Evolutionary conservation across 2,329 filamentous ascomycete genomes (phyloP).

Genomic region (Paecilomyces variotii): DNA sequence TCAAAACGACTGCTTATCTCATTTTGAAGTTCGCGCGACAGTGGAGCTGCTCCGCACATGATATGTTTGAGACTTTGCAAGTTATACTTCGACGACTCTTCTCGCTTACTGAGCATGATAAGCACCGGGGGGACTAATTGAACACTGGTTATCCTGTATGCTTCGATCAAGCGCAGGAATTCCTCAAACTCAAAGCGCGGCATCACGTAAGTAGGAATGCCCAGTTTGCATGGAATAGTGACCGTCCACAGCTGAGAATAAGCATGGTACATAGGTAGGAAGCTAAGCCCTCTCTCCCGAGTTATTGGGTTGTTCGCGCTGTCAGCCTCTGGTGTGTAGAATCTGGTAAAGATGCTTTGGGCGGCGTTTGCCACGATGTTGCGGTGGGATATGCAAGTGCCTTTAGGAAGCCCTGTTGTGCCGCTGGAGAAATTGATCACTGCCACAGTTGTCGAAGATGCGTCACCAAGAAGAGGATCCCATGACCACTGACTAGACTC

Average conservation of each 20-base stretch:
- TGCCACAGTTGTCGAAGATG: slow-evolving; percentile 37
- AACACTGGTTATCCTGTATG: slow-evolving; percentile 60
- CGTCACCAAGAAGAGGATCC: slow-evolving; percentile 4
- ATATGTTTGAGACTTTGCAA: slow-evolving; percentile 56
- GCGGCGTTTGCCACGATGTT: slow-evolving; percentile 65
- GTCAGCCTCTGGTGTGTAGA: slow-evolving; percentile 38
- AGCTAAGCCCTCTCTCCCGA: slow-evolving; percentile 49
- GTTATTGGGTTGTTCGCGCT: slow-evolving; percentile 44
- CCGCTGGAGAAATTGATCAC: slow-evolving; percentile 68
- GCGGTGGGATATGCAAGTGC: slow-evolving; percentile 70
- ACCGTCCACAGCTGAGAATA: slow-evolving; percentile 48
- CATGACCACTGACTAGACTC: slow-evolving; percentile 22
- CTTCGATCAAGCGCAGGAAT: slow-evolving; percentile 61
- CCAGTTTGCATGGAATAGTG: slow-evolving; percentile 53
- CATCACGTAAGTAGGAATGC: slow-evolving; percentile 71
- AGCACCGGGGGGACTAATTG: slow-evolving; percentile 67
- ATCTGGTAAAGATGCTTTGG: too few species aligned
- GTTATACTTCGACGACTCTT: slow-evolving; percentile 57
- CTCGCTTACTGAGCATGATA: slow-evolving; percentile 64
- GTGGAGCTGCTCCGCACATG: slow-evolving; percentile 61
- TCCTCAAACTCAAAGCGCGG: slow-evolving; percentile 65
- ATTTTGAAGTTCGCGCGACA: slow-evolving; percentile 43
- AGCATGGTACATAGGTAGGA: slow-evolving; percentile 71
- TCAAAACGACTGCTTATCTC: slow-evolving; percentile 40
- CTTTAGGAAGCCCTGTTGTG: slow-evolving; percentile 76